Evolutionary conservation across 768 basidiomycete species (phyloP), one percentile per base, ranked within the genome.

Genomic region (Bullera alba): DNA sequence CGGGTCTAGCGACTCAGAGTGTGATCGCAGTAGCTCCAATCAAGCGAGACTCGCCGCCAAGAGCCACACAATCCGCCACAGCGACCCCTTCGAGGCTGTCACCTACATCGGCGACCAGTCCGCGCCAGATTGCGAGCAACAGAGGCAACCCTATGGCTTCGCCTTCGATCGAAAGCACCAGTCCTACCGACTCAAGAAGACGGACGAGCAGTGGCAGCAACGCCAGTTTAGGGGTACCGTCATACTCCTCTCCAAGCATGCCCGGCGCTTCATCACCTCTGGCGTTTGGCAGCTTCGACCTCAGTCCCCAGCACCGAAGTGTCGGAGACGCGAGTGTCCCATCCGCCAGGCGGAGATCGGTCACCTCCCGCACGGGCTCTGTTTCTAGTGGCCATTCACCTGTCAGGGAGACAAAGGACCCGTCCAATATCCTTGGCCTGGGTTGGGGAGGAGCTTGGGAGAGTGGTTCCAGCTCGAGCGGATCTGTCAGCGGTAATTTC

Each of bases 201-300:
- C 25, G 39, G 22, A 37, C 50, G 15, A 59, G 55, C 25, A 56
- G 45, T 14, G 50, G 46, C 28, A 54, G 57, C 32, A 54, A 51
- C 7, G 55, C 51, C 19, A 56, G 57, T 45, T 26, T 43, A 8
- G 53, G 56, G 2, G 39, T 58, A 26, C 57, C 47, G 2, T 49
- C 43, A 17, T 30, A 50, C 5, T 5, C 21, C 36, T 12, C 35
- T 44, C 22, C 51, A 10, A 49, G 45, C 7, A 56, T 42, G 8
- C 26, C 21, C 5, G 37, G 50, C 10, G 55, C 49, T 3, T 51
- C 53, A 3, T 58, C 56, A 36, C 63, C 63, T 23, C 44, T 58
- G 15, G 57, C 54, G 4, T 65, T 65, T 32, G 63, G 57, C 1
- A 61, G 59, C 36, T 60, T 57, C 8, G 63, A 65, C 19, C 47